Evolutionary conservation across 2,329 filamentous ascomycete species (phyloP).

Genomic region (Colletotrichum plurivorum): DNA sequence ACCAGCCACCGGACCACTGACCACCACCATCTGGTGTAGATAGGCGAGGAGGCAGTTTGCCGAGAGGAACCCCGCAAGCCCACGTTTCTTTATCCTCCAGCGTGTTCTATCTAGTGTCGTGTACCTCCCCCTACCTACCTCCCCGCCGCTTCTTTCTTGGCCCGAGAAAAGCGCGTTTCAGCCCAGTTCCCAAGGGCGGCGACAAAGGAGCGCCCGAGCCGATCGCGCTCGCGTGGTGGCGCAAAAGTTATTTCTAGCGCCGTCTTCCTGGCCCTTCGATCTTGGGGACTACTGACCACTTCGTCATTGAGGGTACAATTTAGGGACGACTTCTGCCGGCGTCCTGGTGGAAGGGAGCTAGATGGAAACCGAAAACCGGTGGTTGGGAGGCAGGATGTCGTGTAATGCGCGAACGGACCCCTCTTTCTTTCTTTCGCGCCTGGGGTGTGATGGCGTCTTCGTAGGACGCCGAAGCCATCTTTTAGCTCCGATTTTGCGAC

Average conservation of each 20-base stretch:
- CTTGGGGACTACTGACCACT: not conserved
- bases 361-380: not conserved
- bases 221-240: conserved; percentile 12
- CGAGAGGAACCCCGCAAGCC: not conserved
- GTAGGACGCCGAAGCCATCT: too few relatives aligned
- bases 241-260: conserved; percentile 29
- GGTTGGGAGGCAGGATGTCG: not conserved
- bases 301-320: too few relatives aligned
- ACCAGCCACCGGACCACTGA: not conserved
- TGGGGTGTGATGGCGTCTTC: not conserved
- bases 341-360: not conserved
- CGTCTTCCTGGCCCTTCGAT: conserved; percentile 3
- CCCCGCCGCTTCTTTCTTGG: conserved; percentile 5
- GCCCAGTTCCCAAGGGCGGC: conserved; percentile 16
- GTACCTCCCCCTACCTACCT: not conserved
- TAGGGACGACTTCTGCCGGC: too few relatives aligned
- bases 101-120: not conserved
- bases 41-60: not conserved
- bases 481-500: too few relatives aligned
- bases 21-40: not conserved
- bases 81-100: conserved; percentile 3
- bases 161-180: conserved; percentile 22
- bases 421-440: not conserved
- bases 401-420: conserved; percentile 7
- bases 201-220: conserved; percentile 2